Percentiles rank a stretch among this genome's conserved stretches.
Evolutionary conservation across 345 rosid species (phyloP).

Genomic region (Streptanthus diversifolius): DNA sequence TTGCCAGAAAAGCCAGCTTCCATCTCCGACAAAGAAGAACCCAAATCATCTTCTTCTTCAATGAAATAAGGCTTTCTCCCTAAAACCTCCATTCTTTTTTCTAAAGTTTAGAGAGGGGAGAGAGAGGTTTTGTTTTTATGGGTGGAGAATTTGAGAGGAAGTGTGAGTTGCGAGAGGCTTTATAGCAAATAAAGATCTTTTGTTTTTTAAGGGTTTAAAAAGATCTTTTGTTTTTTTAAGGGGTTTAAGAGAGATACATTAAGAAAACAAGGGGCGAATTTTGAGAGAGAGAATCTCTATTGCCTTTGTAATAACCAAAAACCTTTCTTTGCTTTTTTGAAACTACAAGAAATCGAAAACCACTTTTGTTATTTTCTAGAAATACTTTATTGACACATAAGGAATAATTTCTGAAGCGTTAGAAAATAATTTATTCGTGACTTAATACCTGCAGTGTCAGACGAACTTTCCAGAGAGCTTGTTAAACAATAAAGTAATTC

Average conservation of each 20-base stretch:
- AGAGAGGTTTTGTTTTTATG: background rate
- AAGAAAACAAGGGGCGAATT: constrained; percentile 43
- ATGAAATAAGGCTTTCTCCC: constrained; percentile 46
- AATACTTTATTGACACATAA: constrained; percentile 19
- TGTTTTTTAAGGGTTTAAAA: background rate
- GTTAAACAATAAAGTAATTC: background rate
- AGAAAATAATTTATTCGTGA: background rate
- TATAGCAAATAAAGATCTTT: constrained; percentile 30
- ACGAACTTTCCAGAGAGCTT: constrained; percentile 7
- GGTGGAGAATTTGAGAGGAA: constrained; percentile 18
- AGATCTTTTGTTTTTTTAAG: background rate
- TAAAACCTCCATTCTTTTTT: constrained; percentile 31
- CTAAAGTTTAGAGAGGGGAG: background rate
- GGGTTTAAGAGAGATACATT: constrained; percentile 8
- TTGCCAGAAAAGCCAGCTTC: constrained; percentile 58
- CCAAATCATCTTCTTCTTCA: constrained; percentile 50
- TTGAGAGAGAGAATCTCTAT: constrained; percentile 43
- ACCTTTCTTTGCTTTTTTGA: background rate
- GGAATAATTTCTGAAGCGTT: constrained; percentile 21
- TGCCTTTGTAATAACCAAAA: constrained; percentile 35
- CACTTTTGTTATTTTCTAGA: constrained; percentile 15
- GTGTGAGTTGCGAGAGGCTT: constrained; percentile 25
- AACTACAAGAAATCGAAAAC: constrained; percentile 29
- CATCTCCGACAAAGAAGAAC: constrained; percentile 55
- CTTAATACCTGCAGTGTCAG: constrained; percentile 2